Evolutionary conservation across 2,329 filamentous ascomycete species (phyloP).

Genomic region (Sclerotinia minor): DNA sequence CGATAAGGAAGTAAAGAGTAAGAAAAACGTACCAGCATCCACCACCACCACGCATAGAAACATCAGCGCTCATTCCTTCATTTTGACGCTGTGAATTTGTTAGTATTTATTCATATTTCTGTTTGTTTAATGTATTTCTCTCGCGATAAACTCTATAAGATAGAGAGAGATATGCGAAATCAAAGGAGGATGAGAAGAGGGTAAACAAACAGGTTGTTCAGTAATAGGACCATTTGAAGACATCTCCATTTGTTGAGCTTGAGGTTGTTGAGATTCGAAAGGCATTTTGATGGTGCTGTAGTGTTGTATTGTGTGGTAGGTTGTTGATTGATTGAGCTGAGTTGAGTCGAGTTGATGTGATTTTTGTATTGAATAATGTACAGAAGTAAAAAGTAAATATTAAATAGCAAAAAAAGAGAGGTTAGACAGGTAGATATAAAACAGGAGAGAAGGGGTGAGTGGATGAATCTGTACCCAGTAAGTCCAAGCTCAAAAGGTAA

Average conservation of each 20-base stretch:
- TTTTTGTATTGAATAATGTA: neutral
- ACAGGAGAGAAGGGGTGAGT: neutral
- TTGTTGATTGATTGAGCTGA: neutral
- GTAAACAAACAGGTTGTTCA: conserved; percentile 24
- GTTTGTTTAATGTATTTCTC: neutral
- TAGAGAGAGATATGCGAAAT: neutral
- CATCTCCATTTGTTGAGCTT: conserved; percentile 25
- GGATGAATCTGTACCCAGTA: no score
- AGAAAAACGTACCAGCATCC: conserved; percentile 19
- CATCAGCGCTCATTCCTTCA: conserved; percentile 22
- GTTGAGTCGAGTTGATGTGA: neutral
- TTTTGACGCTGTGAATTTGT: conserved; percentile 17
- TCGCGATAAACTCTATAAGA: no score
- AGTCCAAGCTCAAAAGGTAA: neutral
- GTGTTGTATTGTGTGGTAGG: neutral
- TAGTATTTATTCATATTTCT: neutral
- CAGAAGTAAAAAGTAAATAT: neutral
- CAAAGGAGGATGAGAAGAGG: neutral
- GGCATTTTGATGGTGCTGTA: conserved; percentile 21
- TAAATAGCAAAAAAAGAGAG: neutral
- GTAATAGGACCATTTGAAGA: conserved; percentile 18
- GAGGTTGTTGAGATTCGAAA: conserved; percentile 24
- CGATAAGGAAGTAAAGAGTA: neutral
- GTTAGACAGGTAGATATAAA: neutral
- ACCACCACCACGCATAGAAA: conserved; percentile 21